Percentiles rank a stretch among this genome's conserved stretches.
phyloP scores from a whole-genome alignment of 345 rosid genomes.

The Citropsis articulata region DNA sequence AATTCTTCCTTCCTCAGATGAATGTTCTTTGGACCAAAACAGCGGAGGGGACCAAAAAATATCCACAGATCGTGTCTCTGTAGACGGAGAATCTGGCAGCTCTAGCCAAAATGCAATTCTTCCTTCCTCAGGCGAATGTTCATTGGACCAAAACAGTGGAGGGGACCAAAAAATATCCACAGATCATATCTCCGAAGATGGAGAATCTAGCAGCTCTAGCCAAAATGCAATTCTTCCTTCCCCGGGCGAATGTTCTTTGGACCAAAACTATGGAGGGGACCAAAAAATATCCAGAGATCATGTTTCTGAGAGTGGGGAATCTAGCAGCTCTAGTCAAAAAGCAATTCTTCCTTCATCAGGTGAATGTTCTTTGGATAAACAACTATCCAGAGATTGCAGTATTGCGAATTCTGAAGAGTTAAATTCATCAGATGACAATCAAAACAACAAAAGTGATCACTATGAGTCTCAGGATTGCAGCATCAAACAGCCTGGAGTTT shows the following conservation, averaged over 20 bases:
- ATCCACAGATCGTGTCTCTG: constrained; percentile 16
- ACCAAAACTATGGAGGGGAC: constrained; percentile 19
- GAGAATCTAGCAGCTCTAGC: constrained; percentile 23
- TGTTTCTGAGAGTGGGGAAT: constrained; percentile 8
- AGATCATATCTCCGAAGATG: constrained; percentile 7
- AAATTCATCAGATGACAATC: constrained; percentile 22
- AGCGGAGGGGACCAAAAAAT: constrained; percentile 14
- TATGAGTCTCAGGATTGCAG: constrained; percentile 10
- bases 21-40: constrained; percentile 21
- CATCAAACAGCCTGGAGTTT: constrained; percentile 18
- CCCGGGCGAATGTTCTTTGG: constrained; percentile 22
- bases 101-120: constrained; percentile 21
- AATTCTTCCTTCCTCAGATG: constrained; percentile 22
- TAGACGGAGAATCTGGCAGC: constrained; percentile 15
- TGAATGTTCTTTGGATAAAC: constrained; percentile 22
- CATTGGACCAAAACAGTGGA: constrained; percentile 19
- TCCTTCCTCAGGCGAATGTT: constrained; percentile 27
- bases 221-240: constrained; percentile 26
- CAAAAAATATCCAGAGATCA: constrained; percentile 16
- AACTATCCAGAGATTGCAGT: constrained; percentile 13
- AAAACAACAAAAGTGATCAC: constrained; percentile 19
- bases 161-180: constrained; percentile 15
- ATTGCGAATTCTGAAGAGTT: constrained; percentile 22
- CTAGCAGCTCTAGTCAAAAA: constrained; percentile 27
- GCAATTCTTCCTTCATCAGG: constrained; percentile 20